Conservation (phyloP, 768 basidiomycete genomes). For the Suillus plorans region DNA sequence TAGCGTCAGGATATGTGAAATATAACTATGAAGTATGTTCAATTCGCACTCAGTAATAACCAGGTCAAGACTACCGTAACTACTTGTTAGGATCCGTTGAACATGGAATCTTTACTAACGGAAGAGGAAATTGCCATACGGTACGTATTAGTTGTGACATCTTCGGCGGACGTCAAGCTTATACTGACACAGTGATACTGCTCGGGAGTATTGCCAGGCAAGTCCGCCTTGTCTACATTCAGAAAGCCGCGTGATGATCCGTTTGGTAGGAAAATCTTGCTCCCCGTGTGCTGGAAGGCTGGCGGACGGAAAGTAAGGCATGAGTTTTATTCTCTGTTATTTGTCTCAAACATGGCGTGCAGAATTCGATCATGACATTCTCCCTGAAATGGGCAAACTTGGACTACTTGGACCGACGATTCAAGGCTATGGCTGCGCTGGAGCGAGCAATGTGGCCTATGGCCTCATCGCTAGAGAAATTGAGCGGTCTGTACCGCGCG, state of each 20-base stretch:
- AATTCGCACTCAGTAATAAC: neutral
- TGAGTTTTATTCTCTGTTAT: neutral
- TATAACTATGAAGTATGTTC: slow-evolving; percentile 23
- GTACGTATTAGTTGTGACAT: slow-evolving; percentile 38
- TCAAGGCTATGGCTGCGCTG: slow-evolving; percentile 91
- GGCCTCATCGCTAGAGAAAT: slow-evolving; percentile 93
- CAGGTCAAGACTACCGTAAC: neutral
- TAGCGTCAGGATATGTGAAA: slow-evolving; percentile 19
- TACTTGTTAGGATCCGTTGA: slow-evolving; percentile 73
- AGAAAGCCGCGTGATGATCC: neutral
- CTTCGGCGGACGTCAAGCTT: neutral
- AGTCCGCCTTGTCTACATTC: slow-evolving; percentile 17
- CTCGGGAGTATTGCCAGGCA: slow-evolving; percentile 78
- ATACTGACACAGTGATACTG: slow-evolving; percentile 61
- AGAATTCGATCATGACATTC: slow-evolving; percentile 77
- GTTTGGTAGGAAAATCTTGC: slow-evolving; percentile 68
- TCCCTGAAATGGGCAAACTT: slow-evolving; percentile 90
- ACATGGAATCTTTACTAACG: slow-evolving; percentile 74
- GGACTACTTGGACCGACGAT: slow-evolving; percentile 93
- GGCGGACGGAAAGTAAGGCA: slow-evolving; percentile 78
- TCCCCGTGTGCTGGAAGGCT: slow-evolving; percentile 87
- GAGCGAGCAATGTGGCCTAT: slow-evolving; percentile 88
- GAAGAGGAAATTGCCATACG: slow-evolving; percentile 90
- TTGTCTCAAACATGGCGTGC: slow-evolving; percentile 4
- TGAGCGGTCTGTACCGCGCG: slow-evolving; percentile 58